Conservation (phyloP, 345 rosid species). For the Pelargonium nanum region DNA sequence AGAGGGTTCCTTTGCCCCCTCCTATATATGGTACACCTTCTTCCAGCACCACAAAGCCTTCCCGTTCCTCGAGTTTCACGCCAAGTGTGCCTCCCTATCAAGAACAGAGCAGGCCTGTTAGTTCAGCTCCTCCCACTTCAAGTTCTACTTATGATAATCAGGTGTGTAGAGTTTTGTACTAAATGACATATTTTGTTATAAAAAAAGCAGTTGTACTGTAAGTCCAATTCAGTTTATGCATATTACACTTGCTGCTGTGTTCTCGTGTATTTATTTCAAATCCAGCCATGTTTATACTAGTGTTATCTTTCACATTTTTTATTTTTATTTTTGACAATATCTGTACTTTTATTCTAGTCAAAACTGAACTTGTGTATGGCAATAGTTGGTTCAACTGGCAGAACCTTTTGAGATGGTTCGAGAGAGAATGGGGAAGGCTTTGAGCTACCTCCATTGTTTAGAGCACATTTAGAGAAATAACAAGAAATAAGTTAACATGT, state of each 20-base stretch:
- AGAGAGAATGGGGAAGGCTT: background rate
- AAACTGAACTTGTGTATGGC: background rate
- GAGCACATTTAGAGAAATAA: too few species aligned
- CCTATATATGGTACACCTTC: constrained; percentile 44
- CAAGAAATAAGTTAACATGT: background rate
- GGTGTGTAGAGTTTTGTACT: constrained; percentile 23
- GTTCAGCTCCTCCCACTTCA: constrained; percentile 41
- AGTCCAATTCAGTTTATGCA: background rate
- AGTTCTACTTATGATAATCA: constrained; percentile 45
- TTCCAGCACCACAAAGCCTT: constrained; percentile 24
- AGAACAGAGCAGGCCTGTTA: constrained; percentile 21
- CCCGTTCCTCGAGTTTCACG: constrained; percentile 32
- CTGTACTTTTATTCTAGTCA: too few species aligned
- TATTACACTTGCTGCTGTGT: background rate
- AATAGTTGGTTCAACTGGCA: background rate
- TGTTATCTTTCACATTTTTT: background rate
- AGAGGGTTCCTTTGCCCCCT: constrained; percentile 70
- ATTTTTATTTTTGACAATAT: too few species aligned
- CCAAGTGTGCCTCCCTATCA: constrained; percentile 50
- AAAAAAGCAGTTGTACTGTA: background rate
- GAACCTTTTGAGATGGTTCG: background rate
- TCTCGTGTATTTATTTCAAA: background rate
- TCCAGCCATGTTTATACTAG: background rate
- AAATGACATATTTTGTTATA: background rate
- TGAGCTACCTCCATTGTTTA: background rate